Percentiles rank a stretch among this genome's conserved stretches.
These are phyloP conservation scores for Hansenula sp. DNA, from an alignment of 1,139 yeast genomes.

Conservation along the genomic window DNA sequence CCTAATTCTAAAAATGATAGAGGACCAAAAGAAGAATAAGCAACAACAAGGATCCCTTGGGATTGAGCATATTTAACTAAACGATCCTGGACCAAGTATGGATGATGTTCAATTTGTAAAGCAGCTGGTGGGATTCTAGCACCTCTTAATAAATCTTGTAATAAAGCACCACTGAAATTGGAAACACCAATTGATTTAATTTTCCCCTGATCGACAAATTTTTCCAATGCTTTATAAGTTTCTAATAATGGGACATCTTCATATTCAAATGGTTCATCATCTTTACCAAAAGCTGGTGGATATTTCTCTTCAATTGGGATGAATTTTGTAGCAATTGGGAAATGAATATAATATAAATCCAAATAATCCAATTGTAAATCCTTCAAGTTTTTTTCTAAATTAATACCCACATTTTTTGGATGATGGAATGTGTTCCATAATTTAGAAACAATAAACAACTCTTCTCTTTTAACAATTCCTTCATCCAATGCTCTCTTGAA, in stretches of 20 bases:
- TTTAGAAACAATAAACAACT: conserved; percentile 71
- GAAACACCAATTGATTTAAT: conserved; percentile 79
- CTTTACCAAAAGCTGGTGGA: conserved; percentile 68
- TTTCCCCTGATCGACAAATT: conserved; percentile 55
- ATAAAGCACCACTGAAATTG: conserved; percentile 71
- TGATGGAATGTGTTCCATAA: conserved; percentile 78
- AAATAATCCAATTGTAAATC: conserved; percentile 67
- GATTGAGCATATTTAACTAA: conserved; percentile 60
- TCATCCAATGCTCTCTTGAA: conserved; percentile 59
- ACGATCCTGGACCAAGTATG: conserved; percentile 75
- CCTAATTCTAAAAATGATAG: conserved; percentile 65
- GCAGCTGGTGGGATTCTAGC: conserved; percentile 73
- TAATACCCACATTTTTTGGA: conserved; percentile 45
- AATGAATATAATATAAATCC: conserved; percentile 74
- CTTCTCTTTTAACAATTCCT: conserved; percentile 67
- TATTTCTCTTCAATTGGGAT: conserved; percentile 71
- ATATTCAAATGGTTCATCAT: conserved; percentile 46
- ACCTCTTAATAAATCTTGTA: conserved; percentile 70
- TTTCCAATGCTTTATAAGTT: conserved; percentile 80
- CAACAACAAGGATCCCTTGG: conserved; percentile 67
- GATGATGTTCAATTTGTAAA: conserved; percentile 80
- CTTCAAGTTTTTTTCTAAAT: conserved; percentile 56
- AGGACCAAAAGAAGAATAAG: conserved; percentile 84
- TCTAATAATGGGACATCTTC: conserved; percentile 70
- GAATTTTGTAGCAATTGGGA: conserved; percentile 72